Base-by-base conservation (phyloP, 306 rosid genomes). In the Ceratonia siliqua region DNA sequence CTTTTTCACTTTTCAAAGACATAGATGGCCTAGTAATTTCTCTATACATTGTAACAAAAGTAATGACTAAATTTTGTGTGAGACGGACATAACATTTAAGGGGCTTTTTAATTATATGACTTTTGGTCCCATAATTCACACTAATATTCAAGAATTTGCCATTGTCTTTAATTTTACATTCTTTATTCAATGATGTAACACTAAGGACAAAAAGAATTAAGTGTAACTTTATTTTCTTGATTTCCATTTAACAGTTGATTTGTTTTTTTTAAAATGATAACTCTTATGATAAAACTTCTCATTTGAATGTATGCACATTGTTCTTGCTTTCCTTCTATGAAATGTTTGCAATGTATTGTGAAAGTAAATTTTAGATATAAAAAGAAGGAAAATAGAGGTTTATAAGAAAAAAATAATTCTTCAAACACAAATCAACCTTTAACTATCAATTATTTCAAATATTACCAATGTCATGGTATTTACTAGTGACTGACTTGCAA, bases 281-380 rank as follows among this genome's bases (percentile, higher is more conserved):
- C 25, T 10, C 36, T 43, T 39, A 2, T 46, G 70, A 45, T 22
- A 14, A 14, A 45, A 57, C 13, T 69, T 46, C 43, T 56, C 35
- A 15, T 4, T 50, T 58, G 32, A 25, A 2, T 45, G 35, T 39
- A 18, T 35, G 5, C 33, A 2, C 56, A 24, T 24, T 27, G 5
- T 77, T 48, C 18, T 46, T 42, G 14, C 33, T 69, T 61, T 46
- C 54, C 32, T 30, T 42, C 61, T 21, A 25, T 59, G 33, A 20
- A 69, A 69, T 69, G 17, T 25, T 77, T n/a, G 62, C 41, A 48
- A 32, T 35, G 36, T 53, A 5, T 38, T 24, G 64, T 70, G 36
- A 21, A 56, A 56, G 36, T 17, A 27, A 17, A 32, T 25, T 35
- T 55, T 21, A 52, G 50, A 35, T 35, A 22, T 63, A 36, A 70